Conservation (phyloP, 2,329 filamentous ascomycete species). For the Botryotinia narcissicola region DNA sequence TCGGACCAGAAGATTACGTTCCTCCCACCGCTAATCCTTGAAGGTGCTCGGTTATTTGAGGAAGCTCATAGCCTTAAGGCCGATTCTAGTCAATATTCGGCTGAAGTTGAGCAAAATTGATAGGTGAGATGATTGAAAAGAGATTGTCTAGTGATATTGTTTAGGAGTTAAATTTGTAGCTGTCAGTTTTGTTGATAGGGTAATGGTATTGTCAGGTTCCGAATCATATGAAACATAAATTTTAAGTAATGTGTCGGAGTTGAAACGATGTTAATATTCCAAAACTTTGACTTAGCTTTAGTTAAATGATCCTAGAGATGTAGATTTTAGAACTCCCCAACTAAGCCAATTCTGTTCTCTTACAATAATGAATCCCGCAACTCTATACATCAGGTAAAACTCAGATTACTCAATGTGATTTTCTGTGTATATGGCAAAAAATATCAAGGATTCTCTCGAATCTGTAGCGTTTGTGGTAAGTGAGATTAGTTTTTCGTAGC, state of each 20-base stretch:
- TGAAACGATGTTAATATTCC: not conserved
- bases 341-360: not conserved
- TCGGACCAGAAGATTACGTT: not conserved
- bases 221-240: not conserved
- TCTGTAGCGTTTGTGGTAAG: not conserved
- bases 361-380: not conserved
- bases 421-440: not conserved
- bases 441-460: not conserved
- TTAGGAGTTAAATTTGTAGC: not conserved
- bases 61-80: not conserved
- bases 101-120: not conserved
- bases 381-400: not conserved
- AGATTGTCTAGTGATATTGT: not conserved
- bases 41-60: not conserved
- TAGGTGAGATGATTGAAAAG: not conserved
- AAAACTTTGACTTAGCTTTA: not conserved
- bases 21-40: not conserved
- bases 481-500: not conserved
- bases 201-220: not conserved
- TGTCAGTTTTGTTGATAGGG: not conserved
- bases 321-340: too few relatives aligned
- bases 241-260: not conserved
- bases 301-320: not conserved
- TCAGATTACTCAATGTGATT: not conserved
- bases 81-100: not conserved